Evolutionary conservation across 192 early-diverging fungal species (phyloP).

Genomic region (Coemansia sp.): DNA sequence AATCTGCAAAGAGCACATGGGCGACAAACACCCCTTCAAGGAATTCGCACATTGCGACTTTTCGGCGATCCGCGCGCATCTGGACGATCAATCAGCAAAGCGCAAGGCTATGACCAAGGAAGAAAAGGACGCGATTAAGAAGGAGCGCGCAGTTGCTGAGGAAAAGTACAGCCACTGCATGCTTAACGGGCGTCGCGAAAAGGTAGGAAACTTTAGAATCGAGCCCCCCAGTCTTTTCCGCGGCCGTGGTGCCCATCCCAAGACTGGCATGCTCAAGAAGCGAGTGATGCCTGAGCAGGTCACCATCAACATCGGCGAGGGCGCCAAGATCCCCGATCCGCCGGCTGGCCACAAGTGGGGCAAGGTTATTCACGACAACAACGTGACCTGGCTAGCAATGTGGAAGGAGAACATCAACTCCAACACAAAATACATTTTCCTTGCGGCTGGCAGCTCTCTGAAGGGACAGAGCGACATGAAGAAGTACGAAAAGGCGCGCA

Average conservation of each 20-base stretch:
- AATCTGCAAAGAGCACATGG: constrained; percentile 64
- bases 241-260: constrained; percentile 96
- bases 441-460: constrained; percentile 89
- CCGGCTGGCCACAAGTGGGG: constrained; percentile 91
- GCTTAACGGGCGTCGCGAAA: constrained; percentile 91
- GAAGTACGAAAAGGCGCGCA: constrained; percentile 95
- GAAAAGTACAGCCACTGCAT: constrained; percentile 73
- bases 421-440: constrained; percentile 90
- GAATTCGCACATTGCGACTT: constrained; percentile 89
- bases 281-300: constrained; percentile 93
- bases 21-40: constrained; percentile 67
- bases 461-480: constrained; percentile 95
- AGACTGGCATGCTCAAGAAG: constrained; percentile 86
- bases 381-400: constrained; percentile 93
- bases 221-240: constrained; percentile 96
- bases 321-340: constrained; percentile 76
- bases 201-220: constrained; percentile 96
- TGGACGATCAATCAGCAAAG: constrained; percentile 73
- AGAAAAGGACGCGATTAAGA: constrained; percentile 81
- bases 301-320: constrained; percentile 86
- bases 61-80: constrained; percentile 77
- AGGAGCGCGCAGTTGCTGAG: constrained; percentile 69
- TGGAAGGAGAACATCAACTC: constrained; percentile 99
- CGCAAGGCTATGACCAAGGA: constrained; percentile 87
- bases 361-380: constrained; percentile 83